A percentile compares a stretch with the other conserved stretches of the same genome.
Conservation (phyloP, 345 rosid genomes). For the Arabidopsis thaliana region TAIR10.1 NC_003076.8:23401001-23401500, state of each 20-base stretch:
- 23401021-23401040: slow-evolving; percentile 2
- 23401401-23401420: not conserved
- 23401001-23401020: slow-evolving; percentile 20
- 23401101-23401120: slow-evolving; percentile 58
- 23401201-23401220: slow-evolving; percentile 86
- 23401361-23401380: slow-evolving; percentile 5
- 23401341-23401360: slow-evolving; percentile 12
- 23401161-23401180: slow-evolving; percentile 77
- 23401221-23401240: slow-evolving; percentile 64
- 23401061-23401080: slow-evolving; percentile 11
- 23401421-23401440: slow-evolving; percentile 78
- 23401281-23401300: slow-evolving; percentile 57
- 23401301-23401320: slow-evolving; percentile 73
- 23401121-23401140: slow-evolving; percentile 53
- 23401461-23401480: slow-evolving; percentile 70
- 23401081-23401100: slow-evolving; percentile 4
- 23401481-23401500: slow-evolving; percentile 11
- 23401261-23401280: slow-evolving; percentile 48
- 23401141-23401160: slow-evolving; percentile 71
- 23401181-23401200: slow-evolving; percentile 64
- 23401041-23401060: slow-evolving; percentile 25
- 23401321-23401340: slow-evolving; percentile 57
- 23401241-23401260: slow-evolving; percentile 74
- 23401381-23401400: not conserved
- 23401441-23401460: slow-evolving; percentile 68